Percentiles rank a stretch among this genome's conserved stretches.
Evolutionary conservation across 805 yeast genomes (phyloP).

Genomic region (Saccharomycopsis amapae): DNA sequence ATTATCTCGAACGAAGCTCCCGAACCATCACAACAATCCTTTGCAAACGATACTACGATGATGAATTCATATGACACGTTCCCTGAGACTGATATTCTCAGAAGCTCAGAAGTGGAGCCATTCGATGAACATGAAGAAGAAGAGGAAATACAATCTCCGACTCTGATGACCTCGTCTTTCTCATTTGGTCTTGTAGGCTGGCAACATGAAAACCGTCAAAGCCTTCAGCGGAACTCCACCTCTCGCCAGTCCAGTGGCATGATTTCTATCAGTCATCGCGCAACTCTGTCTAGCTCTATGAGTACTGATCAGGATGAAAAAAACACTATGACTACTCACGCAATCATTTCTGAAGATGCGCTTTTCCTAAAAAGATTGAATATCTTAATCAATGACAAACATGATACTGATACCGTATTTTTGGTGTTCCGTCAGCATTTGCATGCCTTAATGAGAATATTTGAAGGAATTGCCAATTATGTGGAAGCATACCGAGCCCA

Average conservation of each 20-base stretch:
- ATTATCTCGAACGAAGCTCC: conserved; percentile 8
- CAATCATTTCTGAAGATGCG: conserved; percentile 40
- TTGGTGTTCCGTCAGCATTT: conserved; percentile 39
- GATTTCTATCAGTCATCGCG: too few species aligned
- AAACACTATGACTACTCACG: conserved; percentile 17
- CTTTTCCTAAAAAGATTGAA: conserved; percentile 37
- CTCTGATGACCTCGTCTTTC: not conserved
- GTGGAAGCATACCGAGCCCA: too few species aligned
- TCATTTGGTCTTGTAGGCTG: too few species aligned
- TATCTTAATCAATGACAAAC: conserved; percentile 36
- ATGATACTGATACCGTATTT: conserved; percentile 42
- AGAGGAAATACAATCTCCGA: not conserved
- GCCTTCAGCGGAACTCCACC: too few species aligned
- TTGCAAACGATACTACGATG: not conserved
- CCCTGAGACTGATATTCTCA: not conserved
- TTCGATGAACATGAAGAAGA: not conserved
- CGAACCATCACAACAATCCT: not conserved
- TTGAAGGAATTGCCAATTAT: not conserved
- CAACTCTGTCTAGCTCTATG: too few species aligned
- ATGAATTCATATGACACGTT: too few species aligned
- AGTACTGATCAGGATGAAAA: too few species aligned
- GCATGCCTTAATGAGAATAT: conserved; percentile 30
- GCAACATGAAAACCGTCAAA: too few species aligned
- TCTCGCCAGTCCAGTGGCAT: too few species aligned
- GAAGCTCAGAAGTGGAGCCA: too few species aligned